phyloP scores from a whole-genome alignment of 441 rosid species.

The Pelargonium citronellum region DNA sequence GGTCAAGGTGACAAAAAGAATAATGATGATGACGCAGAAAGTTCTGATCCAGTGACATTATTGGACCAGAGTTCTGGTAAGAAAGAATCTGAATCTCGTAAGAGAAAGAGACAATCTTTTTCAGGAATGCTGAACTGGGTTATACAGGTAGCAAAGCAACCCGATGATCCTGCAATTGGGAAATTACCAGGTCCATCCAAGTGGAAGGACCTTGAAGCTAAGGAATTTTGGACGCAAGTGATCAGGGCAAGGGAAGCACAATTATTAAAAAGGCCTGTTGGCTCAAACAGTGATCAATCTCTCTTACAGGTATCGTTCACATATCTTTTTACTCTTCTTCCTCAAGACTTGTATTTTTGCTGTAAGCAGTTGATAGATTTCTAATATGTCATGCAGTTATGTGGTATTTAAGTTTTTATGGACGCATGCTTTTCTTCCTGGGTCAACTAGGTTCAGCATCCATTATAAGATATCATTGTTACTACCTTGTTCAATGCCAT shows the following conservation, averaged over 20 bases:
- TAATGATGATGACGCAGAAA: constrained; percentile 12
- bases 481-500: background rate
- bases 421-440: no score
- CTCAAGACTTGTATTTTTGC: background rate
- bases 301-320: constrained; percentile 27
- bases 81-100: constrained; percentile 23
- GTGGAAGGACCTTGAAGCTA: constrained; percentile 28
- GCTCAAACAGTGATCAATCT: constrained; percentile 17
- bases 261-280: constrained; percentile 25
- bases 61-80: constrained; percentile 6
- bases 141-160: constrained; percentile 31
- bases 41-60: constrained; percentile 18
- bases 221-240: constrained; percentile 34
- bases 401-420: background rate
- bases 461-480: background rate
- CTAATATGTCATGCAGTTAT: background rate
- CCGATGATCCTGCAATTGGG: constrained; percentile 35
- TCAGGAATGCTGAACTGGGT: constrained; percentile 47
- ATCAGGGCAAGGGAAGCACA: constrained; percentile 35
- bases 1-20: constrained; percentile 27
- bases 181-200: constrained; percentile 32
- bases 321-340: no score
- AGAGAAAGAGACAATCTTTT: constrained; percentile 32
- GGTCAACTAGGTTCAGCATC: background rate
- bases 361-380: no score